phyloP scores from a whole-genome alignment of 2,329 filamentous ascomycete species.

The Aspergillus udagawae region DNA sequence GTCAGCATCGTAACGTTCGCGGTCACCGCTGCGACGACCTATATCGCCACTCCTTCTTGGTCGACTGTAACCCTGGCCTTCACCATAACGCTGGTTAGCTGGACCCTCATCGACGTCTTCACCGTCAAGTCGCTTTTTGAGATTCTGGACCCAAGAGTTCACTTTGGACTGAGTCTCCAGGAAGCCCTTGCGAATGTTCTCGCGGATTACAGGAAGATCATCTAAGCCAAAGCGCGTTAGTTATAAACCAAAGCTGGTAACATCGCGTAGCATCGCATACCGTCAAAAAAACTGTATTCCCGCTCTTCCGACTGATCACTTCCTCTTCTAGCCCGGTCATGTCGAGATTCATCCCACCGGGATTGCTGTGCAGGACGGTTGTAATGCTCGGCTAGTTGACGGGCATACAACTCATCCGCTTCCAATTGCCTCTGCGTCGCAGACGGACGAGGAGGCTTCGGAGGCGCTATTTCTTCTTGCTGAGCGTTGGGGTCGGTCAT shows the following conservation, averaged over 20 bases:
- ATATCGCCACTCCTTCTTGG: constrained; percentile 59
- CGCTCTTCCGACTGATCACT: constrained; percentile 61
- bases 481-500: constrained; percentile 78
- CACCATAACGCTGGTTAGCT: constrained; percentile 26
- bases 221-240: constrained; percentile 49
- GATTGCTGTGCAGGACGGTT: constrained; percentile 44
- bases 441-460: constrained; percentile 73
- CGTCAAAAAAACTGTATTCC: constrained; percentile 87
- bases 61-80: constrained; percentile 41
- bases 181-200: constrained; percentile 93
- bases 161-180: constrained; percentile 89
- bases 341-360: constrained; percentile 29
- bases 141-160: constrained; percentile 83
- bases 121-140: constrained; percentile 92
- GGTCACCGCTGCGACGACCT: constrained; percentile 74
- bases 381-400: constrained; percentile 90
- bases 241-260: neutral
- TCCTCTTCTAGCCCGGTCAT: constrained; percentile 47
- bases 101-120: constrained; percentile 66
- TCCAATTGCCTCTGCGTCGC: constrained; percentile 75
- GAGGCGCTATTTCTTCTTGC: constrained; percentile 60
- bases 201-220: constrained; percentile 85
- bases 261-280: constrained; percentile 32
- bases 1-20: constrained; percentile 90
- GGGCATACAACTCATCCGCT: constrained; percentile 85